phyloP scores from a whole-genome alignment of 176 grass and related monocot species.

The Guadua angustifolia region DNA sequence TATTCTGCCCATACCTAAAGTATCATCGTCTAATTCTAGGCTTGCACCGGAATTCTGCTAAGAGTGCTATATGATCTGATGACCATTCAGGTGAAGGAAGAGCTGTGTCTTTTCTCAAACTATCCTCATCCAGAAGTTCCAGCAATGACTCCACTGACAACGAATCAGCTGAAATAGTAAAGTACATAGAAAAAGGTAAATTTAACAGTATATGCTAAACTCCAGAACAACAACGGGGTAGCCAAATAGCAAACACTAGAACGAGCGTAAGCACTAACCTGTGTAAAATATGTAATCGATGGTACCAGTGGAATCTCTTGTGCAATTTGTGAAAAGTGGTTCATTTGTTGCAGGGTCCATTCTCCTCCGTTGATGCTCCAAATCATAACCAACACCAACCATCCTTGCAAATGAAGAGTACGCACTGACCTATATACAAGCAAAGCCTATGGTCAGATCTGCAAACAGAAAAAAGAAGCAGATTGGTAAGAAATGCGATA shows the following conservation, averaged over 20 bases:
- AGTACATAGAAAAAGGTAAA: slow-evolving; percentile 21
- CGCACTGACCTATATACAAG: slow-evolving; percentile 76
- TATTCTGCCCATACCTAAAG: slow-evolving; percentile 49
- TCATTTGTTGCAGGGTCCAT: slow-evolving; percentile 79
- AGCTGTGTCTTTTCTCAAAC: slow-evolving; percentile 83
- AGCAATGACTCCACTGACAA: slow-evolving; percentile 81
- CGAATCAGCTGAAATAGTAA: slow-evolving; percentile 73
- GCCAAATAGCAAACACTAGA: slow-evolving; percentile 20
- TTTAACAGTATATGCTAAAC: not conserved
- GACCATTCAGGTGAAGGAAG: slow-evolving; percentile 94
- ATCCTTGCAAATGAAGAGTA: slow-evolving; percentile 87
- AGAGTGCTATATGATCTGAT: slow-evolving; percentile 85
- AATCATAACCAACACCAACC: slow-evolving; percentile 53
- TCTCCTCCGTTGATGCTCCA: slow-evolving; percentile 76
- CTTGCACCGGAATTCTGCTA: slow-evolving; percentile 85
- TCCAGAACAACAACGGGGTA: slow-evolving; percentile 20
- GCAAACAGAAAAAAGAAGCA: slow-evolving; percentile 26
- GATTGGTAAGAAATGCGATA: slow-evolving; percentile 5
- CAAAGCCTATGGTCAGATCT: slow-evolving; percentile 30
- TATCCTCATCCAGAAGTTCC: slow-evolving; percentile 92
- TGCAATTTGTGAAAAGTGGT: slow-evolving; percentile 88
- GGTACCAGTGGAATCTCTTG: slow-evolving; percentile 84
- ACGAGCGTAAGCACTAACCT: slow-evolving; percentile 45
- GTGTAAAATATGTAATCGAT: slow-evolving; percentile 94
- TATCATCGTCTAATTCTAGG: slow-evolving; percentile 71